Percentiles rank a stretch among this genome's conserved stretches.
phyloP scores from a whole-genome alignment of 2,329 filamentous ascomycete species.

The Sordariomycetes sp. region DNA sequence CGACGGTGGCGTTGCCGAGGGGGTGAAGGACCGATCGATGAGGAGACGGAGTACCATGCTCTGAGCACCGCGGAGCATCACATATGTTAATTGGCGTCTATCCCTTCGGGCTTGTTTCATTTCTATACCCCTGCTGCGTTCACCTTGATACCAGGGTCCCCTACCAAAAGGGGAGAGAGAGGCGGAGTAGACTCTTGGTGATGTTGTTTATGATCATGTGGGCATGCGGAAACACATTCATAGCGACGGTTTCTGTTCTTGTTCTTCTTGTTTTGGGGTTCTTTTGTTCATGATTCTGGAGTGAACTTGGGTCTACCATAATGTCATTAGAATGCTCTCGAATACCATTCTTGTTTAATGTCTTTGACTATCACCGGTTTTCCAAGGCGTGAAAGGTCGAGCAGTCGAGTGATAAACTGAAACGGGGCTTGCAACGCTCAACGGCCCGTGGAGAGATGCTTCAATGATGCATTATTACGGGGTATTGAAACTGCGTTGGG shows the following conservation, averaged over 20 bases:
- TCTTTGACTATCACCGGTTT: not conserved
- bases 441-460: not conserved
- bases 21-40: slow-evolving; percentile 15
- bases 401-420: not conserved
- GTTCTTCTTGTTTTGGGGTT: not conserved
- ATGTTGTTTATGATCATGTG: not conserved
- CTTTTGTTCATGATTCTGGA: slow-evolving; percentile 3
- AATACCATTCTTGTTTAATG: slow-evolving; percentile 1
- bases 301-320: not conserved
- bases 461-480: not conserved
- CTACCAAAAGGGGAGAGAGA: not conserved
- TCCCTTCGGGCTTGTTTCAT: not conserved
- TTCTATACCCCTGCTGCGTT: not conserved
- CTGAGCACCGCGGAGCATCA: slow-evolving; percentile 15
- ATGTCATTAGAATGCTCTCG: not conserved
- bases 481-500: not conserved
- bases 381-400: not conserved
- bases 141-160: not conserved
- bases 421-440: not conserved
- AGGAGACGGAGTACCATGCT: slow-evolving; percentile 51
- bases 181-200: not conserved
- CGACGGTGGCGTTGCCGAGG: slow-evolving; percentile 5
- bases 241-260: slow-evolving; percentile 1
- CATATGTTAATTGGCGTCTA: not conserved
- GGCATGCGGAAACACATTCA: not conserved